These are phyloP conservation scores for Metschnikowia colocasiae DNA, from an alignment of 805 yeast species.

Conservation along the genomic window DNA sequence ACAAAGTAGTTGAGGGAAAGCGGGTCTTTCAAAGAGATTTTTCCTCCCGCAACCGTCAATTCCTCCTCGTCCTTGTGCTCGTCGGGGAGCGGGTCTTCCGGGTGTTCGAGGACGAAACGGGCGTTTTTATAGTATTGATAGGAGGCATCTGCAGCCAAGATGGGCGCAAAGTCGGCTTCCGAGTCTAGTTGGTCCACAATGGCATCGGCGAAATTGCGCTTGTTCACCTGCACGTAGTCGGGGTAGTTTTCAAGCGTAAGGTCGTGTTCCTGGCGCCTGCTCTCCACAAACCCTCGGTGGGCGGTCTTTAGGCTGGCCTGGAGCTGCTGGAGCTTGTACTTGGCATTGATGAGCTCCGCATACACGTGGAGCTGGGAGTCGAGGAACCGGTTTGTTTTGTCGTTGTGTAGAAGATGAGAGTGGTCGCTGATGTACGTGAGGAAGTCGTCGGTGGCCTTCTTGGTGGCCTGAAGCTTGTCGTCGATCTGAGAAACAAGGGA, in stretches of 20 bases:
- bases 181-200: constrained; percentile 7
- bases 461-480: constrained; percentile 9
- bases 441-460: constrained; percentile 11
- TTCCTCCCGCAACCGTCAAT: constrained; percentile 67
- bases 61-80: constrained; percentile 52
- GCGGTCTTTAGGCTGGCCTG: constrained; percentile 13
- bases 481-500: constrained; percentile 12
- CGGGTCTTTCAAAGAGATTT: constrained; percentile 65
- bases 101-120: constrained; percentile 50
- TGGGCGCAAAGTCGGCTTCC: background rate
- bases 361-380: constrained; percentile 10
- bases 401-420: constrained; percentile 11
- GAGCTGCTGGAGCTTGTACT: constrained; percentile 10
- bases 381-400: constrained; percentile 7
- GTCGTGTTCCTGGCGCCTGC: constrained; percentile 13
- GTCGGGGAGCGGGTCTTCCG: constrained; percentile 60
- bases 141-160: constrained; percentile 9
- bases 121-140: constrained; percentile 37
- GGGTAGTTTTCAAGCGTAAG: constrained; percentile 13
- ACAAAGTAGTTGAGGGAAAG: constrained; percentile 50
- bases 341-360: constrained; percentile 9
- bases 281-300: constrained; percentile 8
- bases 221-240: constrained; percentile 4
- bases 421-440: constrained; percentile 8
- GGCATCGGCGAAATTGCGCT: constrained; percentile 15